Percentiles rank a stretch among this genome's conserved stretches.
Evolutionary conservation across 768 basidiomycete genomes (phyloP).

Genomic region (Mycena metata): DNA sequence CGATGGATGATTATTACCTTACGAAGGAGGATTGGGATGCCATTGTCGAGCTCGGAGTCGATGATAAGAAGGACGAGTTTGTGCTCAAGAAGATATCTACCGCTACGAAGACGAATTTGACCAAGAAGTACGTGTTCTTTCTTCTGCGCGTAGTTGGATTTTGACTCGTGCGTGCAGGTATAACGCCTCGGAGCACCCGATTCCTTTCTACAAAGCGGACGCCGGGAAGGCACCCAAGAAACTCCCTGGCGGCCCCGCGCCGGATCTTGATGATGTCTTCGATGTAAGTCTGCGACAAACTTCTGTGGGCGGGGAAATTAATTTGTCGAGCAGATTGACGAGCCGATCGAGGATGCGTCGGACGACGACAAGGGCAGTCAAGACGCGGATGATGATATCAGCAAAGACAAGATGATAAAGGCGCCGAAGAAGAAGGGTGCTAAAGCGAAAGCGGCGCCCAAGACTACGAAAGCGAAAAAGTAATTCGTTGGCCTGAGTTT

Average conservation of each 20-base stretch:
- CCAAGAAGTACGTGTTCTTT: conserved; percentile 73
- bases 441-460: conserved; percentile 38
- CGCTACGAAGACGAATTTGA: conserved; percentile 87
- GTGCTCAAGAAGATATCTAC: conserved; percentile 88
- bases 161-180: conserved; percentile 65
- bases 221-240: conserved; percentile 87
- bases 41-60: conserved; percentile 93
- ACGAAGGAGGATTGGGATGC: conserved; percentile 98
- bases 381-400: conserved; percentile 64
- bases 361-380: conserved; percentile 63
- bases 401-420: conserved; percentile 73
- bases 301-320: background rate
- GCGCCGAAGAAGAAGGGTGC: conserved; percentile 56
- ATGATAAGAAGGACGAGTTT: conserved; percentile 76
- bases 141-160: background rate
- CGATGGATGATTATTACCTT: conserved; percentile 95
- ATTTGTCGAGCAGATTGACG: conserved; percentile 54
- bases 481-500: background rate
- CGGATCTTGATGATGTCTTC: conserved; percentile 94
- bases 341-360: conserved; percentile 60
- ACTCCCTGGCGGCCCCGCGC: conserved; percentile 77
- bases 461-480: conserved; percentile 40
- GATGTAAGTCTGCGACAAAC: conserved; percentile 65
- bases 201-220: conserved; percentile 95
- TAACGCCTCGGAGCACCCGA: conserved; percentile 90